Evolutionary conservation across 1,284 basidiomycete genomes (phyloP), one percentile per base, ranked within the genome.

Genomic region (Melampsora abietis-canadensis): DNA sequence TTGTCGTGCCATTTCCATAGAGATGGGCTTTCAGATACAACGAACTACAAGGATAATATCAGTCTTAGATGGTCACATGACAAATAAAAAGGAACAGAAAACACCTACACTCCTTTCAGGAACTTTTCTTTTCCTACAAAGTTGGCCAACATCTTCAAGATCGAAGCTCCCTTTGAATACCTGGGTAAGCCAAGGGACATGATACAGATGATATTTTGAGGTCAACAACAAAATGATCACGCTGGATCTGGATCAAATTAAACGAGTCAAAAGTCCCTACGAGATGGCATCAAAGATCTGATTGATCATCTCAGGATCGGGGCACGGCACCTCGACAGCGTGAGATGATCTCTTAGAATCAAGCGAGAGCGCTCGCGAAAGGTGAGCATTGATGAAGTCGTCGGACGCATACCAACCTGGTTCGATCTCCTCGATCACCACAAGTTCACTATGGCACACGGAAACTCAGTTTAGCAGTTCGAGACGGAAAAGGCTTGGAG

Each of bases 261-360:
- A 47, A 57, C 19, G 62, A 63, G 51, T 34, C 30, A 66, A 40
- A 47, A 27, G 40, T 15, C 59, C 57, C 61, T 78, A 79, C 77
- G 70, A 92, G 75, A 94, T 84, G 6, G 86, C 85, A 80, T 94
- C 92, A 81, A 94, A 94, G 73, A 94, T 93, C 87, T 91, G 80
- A 81, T 90, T 90, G 79, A 94, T 90, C 81, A 90, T 87, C 80
- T 91, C 89, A 15, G 91, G 90, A 81, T 94, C 91, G 0, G 91
- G 91, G 80, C 90, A 92, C 10, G 90, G 89, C 24, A 97, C 92
- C 83, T 98, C 93, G 80, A 98, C 92, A 0, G 94, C 91, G 82
- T 98, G 95, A 40, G 92, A 94, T 17, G 93, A 95, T 17, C 91
- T 85, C 82, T 94, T 92, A 12, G 91, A 88, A 80, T 98, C 95